phyloP scores from a whole-genome alignment of 1,284 basidiomycete genomes.

The Ceratobasidium sp. region DNA sequence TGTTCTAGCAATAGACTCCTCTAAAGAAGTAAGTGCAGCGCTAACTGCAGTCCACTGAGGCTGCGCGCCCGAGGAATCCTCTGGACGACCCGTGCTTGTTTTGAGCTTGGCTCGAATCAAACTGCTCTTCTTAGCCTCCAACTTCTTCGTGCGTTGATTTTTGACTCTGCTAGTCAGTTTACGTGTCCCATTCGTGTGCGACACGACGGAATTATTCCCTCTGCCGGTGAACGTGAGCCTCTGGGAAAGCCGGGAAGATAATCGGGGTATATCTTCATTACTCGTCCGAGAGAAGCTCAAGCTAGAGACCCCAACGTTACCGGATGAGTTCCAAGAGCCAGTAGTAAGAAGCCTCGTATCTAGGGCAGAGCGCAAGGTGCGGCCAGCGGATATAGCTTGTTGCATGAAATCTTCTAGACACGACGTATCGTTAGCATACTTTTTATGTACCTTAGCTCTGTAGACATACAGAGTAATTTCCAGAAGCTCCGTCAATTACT shows the following conservation, averaged over 20 bases:
- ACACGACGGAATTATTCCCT: not conserved
- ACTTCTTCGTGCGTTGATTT: conserved; percentile 10
- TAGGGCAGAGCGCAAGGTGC: conserved; percentile 28
- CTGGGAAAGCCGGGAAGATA: conserved; percentile 31
- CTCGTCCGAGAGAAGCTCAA: not conserved
- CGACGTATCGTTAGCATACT: not conserved
- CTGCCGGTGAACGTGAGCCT: not conserved
- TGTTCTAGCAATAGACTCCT: conserved; percentile 37
- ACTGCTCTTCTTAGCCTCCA: not conserved
- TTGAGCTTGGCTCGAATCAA: not conserved
- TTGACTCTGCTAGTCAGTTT: conserved; percentile 18
- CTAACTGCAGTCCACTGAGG: conserved; percentile 42
- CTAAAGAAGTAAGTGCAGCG: conserved; percentile 26
- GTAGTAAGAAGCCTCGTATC: not conserved
- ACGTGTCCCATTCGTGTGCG: conserved; percentile 1
- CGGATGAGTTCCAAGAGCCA: not conserved
- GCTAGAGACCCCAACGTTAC: not conserved
- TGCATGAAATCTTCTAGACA: conserved; percentile 13
- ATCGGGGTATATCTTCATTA: conserved; percentile 5
- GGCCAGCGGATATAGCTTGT: conserved; percentile 23
- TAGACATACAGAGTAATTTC: not conserved
- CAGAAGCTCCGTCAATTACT: not conserved
- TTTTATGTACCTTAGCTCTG: not conserved
- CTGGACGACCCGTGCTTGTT: not conserved
- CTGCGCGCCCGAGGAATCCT: not conserved